A percentile compares a stretch with the other conserved stretches of the same genome.
Evolutionary conservation across 192 early-diverging fungal genomes (phyloP).

Genomic region (Linderina pennispora): DNA sequence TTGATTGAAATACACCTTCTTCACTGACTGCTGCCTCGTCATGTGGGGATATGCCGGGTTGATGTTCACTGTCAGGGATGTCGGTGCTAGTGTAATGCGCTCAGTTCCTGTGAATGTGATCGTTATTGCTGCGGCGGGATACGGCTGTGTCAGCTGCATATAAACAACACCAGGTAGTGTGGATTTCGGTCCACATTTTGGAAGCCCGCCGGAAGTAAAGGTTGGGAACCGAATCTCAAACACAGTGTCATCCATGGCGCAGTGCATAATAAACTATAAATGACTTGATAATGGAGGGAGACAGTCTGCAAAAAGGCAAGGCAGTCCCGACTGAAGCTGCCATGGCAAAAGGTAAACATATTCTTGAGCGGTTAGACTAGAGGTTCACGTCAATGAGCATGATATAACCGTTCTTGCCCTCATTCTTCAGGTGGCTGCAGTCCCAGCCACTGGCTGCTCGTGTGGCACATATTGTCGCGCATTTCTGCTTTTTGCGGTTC

Average conservation of each 20-base stretch:
- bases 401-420: too few species aligned
- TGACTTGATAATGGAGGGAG: constrained; percentile 1
- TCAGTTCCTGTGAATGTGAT: constrained; percentile 32
- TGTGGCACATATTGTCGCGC: too few species aligned
- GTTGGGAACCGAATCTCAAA: constrained; percentile 43
- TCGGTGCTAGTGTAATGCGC: constrained; percentile 26
- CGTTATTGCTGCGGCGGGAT: constrained; percentile 18
- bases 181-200: constrained; percentile 37
- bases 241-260: constrained; percentile 8
- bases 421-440: too few species aligned
- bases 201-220: constrained; percentile 31
- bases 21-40: constrained; percentile 14
- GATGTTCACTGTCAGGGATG: constrained; percentile 15
- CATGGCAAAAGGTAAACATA: too few species aligned
- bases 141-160: constrained; percentile 9
- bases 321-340: too few species aligned
- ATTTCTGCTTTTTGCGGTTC: too few species aligned
- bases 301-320: background rate
- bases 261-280: background rate
- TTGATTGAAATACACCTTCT: constrained; percentile 40
- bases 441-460: too few species aligned
- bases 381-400: too few species aligned
- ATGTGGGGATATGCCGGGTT: background rate
- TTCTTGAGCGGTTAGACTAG: too few species aligned
- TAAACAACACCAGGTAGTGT: constrained; percentile 36